phyloP scores from a whole-genome alignment of 768 basidiomycete species.

The Mycena amicta region DNA sequence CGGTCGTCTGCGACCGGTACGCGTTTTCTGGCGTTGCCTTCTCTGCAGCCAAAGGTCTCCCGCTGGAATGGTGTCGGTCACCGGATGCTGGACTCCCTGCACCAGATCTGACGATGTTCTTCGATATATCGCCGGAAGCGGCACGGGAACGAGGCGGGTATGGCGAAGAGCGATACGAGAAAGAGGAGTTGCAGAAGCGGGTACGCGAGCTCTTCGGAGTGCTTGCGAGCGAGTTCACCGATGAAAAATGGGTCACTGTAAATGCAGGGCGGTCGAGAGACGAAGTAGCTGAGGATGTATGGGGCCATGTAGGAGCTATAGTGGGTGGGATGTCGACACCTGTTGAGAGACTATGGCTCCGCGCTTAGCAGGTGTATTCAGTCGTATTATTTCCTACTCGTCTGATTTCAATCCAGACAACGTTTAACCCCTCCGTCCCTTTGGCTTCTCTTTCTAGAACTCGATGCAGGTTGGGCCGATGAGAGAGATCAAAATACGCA shows the following conservation, averaged over 20 bases:
- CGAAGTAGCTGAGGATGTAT: constrained; percentile 56
- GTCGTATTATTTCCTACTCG: too few relatives aligned
- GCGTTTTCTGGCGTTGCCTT: constrained; percentile 97
- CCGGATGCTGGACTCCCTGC: constrained; percentile 89
- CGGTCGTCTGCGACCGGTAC: constrained; percentile 89
- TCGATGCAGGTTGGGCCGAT: too few relatives aligned
- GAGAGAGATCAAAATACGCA: too few relatives aligned
- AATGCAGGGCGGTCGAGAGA: constrained; percentile 59
- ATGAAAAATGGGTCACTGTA: constrained; percentile 51
- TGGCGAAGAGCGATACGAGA: constrained; percentile 88
- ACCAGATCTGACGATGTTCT: constrained; percentile 87
- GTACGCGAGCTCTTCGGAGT: constrained; percentile 63
- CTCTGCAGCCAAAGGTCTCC: constrained; percentile 67
- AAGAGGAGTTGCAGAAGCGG: constrained; percentile 67
- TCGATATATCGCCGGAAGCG: constrained; percentile 74
- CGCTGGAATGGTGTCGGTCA: constrained; percentile 80
- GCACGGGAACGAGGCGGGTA: constrained; percentile 77
- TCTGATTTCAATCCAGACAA: too few relatives aligned
- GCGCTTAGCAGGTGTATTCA: neutral
- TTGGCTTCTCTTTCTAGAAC: too few relatives aligned
- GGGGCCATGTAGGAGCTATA: constrained; percentile 51
- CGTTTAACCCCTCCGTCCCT: too few relatives aligned
- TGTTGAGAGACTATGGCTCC: constrained; percentile 55
- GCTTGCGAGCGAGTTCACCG: constrained; percentile 55
- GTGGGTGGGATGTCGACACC: constrained; percentile 40